Evolutionary conservation across 2,329 filamentous ascomycete genomes (phyloP).

Genomic region (Penicillium sp.): DNA sequence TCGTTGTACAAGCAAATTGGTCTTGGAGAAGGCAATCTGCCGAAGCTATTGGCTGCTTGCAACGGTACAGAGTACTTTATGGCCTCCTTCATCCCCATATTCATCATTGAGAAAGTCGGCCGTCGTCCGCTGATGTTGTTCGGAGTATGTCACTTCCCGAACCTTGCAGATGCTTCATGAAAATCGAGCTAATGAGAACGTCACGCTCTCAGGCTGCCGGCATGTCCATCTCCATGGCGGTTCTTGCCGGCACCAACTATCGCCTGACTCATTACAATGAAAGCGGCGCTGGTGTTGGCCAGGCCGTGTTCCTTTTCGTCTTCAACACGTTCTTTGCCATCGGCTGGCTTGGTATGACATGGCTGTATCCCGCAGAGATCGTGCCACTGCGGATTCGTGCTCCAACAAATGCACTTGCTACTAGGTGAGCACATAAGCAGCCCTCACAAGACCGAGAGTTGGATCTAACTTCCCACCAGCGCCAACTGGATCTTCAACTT

Average conservation of each 20-base stretch:
- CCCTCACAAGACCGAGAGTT: not conserved
- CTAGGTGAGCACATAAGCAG: conserved; percentile 39
- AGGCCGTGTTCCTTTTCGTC: conserved; percentile 60
- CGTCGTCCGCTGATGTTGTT: conserved; percentile 72
- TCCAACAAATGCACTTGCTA: conserved; percentile 63
- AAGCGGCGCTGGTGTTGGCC: conserved; percentile 44
- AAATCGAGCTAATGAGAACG: no score
- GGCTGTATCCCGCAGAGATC: conserved; percentile 62
- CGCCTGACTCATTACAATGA: conserved; percentile 34
- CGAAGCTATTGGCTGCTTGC: conserved; percentile 47
- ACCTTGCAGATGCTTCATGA: not conserved
- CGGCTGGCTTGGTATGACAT: conserved; percentile 64
- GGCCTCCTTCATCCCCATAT: conserved; percentile 50
- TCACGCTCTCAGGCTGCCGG: conserved; percentile 44
- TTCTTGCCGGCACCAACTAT: conserved; percentile 46
- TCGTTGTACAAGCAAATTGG: conserved; percentile 23
- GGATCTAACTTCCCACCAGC: conserved; percentile 8
- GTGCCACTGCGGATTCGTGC: conserved; percentile 58
- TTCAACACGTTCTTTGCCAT: conserved; percentile 65
- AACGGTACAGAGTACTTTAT: conserved; percentile 55
- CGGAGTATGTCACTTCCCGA: conserved; percentile 44
- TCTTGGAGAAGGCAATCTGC: conserved; percentile 19
- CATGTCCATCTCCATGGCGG: conserved; percentile 64
- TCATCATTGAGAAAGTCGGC: conserved; percentile 50
- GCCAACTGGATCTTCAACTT: conserved; percentile 63